Base-by-base conservation (phyloP, 140 eudicot species). In the Bidens hawaiensis region DNA sequence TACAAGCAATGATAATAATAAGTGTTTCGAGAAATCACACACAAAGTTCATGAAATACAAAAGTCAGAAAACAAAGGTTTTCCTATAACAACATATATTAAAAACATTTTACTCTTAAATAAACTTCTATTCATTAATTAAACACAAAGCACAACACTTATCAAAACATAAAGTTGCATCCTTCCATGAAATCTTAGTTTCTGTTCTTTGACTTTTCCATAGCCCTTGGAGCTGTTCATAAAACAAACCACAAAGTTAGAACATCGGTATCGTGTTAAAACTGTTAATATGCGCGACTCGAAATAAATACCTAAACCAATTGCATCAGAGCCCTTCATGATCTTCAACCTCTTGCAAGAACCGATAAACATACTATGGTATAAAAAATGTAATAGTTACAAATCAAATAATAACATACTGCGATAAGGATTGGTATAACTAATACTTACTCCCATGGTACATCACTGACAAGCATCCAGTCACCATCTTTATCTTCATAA, bases 401-500 rank as follows among this genome's bases (percentile, higher is more conserved):
- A 48, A 27, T 8, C n/a, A n/a, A n/a, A n/a, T n/a, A n/a, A 10
- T 64, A n/a, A 19, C 28, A 5, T 1, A 61, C 41, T 40, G 41
- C 64, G 24, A 25, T 24, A 16, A 5, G 5, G 9, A 13, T 16
- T 54, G n/a, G 10, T 49, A 42, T 38, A 23, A 17, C 67, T 8
- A 30, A 55, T 11, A 48, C 95, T 83, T 84, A 90, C 96, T 90
- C 90, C 97, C 96, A 90, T 0, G 97, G 97, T 27, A 87, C 97
- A 82, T 90, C 97, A 51, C 97, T 96, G 7, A 90, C 96, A 51
- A 90, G 97, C 97, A 90, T 90, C 97, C 97, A 90, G 58, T 90
- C 97, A 69, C 96, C 97, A 74, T 90, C 96, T 60, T 90, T 90
- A 65, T 90, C 97, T 78, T 90, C 96, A 26, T 84, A 87, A 0